These are phyloP conservation scores for Candida maris DNA, from an alignment of 805 yeast genomes.

Conservation along the genomic window DNA sequence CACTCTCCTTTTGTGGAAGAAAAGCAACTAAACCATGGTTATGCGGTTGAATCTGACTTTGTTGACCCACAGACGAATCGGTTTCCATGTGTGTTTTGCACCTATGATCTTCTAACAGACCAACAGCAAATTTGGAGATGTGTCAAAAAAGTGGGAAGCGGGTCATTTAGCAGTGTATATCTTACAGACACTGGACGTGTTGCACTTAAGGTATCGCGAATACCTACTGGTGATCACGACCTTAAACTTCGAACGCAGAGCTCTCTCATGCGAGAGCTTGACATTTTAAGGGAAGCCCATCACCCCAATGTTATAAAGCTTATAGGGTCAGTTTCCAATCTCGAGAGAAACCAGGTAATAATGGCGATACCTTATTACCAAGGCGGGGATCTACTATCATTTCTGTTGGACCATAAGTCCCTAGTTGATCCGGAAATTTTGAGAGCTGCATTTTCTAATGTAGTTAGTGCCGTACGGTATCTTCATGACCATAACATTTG, in stretches of 20 bases:
- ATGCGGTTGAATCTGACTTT: conserved; percentile 9
- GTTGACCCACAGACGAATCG: conserved; percentile 7
- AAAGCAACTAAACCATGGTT: conserved; percentile 9
- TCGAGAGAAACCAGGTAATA: conserved; percentile 25
- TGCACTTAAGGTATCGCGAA: conserved; percentile 65
- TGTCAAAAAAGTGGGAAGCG: conserved; percentile 52
- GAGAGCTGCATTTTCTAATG: conserved; percentile 64
- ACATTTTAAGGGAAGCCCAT: conserved; percentile 49
- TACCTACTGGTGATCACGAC: conserved; percentile 35
- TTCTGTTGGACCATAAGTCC: conserved; percentile 44
- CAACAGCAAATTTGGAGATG: conserved; percentile 32
- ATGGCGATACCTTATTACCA: conserved; percentile 71
- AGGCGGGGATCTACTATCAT: conserved; percentile 83
- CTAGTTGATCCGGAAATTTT: conserved; percentile 47
- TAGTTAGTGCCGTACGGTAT: conserved; percentile 64
- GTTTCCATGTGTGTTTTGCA: conserved; percentile 8
- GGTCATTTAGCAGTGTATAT: conserved; percentile 66
- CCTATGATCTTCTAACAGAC: conserved; percentile 12
- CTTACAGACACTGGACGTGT: conserved; percentile 40
- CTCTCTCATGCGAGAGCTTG: conserved; percentile 69
- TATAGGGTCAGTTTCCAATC: conserved; percentile 44
- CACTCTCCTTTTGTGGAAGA: conserved; percentile 19
- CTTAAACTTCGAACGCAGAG: conserved; percentile 53
- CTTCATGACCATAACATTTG: conserved; percentile 67
- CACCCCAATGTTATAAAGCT: conserved; percentile 73